Evolutionary conservation across 352 stramenopile species (phyloP), one percentile per base, ranked within the genome.

Genomic region (Globisporangium rhizosaccharum): DNA sequence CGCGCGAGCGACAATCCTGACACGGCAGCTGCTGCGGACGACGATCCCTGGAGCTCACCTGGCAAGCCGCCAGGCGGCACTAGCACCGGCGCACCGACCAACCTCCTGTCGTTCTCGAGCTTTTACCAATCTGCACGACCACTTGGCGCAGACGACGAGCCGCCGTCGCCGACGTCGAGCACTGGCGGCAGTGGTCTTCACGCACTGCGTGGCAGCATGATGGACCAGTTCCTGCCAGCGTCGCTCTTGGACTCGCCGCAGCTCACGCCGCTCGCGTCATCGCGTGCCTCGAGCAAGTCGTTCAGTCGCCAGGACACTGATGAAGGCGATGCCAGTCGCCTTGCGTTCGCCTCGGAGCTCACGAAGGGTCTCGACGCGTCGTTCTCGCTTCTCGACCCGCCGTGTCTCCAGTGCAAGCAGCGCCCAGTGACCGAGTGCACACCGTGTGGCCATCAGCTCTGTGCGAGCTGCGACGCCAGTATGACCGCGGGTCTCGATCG

Each of bases 191-290:
- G 59, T 17, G 46, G 53, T 1, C 72, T 82, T 23, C 79, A 87
- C 18, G 76, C 78, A 28, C 63, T 91, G 33, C 80, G 82, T 25
- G 87, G 69, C 59, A 89, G 75, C 41, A 63, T 90, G 3, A 91
- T 94, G 68, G 85, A 71, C 37, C 82, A 94, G 58, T 94, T 89
- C 41, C 59, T 94, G 58, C 85, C 85, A 28, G 87, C 85, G 11
- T 73, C 78, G 47, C 63, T 94, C 36, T 65, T 94, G 46, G 85
- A 94, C 59, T 94, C 85, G 46, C 85, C 85, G 17, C 83, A 92
- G 71, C 62, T 88, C 37, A 90, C 77, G n/a, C 81, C 83, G 33
- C 33, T 39, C 6, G 33, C 33, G 41, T 87, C 75, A 44, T 56
- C 73, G 68, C 41, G 70, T 56, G 33, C 33, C 10, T 56, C 58